Conservation (phyloP, 176 grass and related monocot genomes). For the Thinopyrum elongatum region DNA sequence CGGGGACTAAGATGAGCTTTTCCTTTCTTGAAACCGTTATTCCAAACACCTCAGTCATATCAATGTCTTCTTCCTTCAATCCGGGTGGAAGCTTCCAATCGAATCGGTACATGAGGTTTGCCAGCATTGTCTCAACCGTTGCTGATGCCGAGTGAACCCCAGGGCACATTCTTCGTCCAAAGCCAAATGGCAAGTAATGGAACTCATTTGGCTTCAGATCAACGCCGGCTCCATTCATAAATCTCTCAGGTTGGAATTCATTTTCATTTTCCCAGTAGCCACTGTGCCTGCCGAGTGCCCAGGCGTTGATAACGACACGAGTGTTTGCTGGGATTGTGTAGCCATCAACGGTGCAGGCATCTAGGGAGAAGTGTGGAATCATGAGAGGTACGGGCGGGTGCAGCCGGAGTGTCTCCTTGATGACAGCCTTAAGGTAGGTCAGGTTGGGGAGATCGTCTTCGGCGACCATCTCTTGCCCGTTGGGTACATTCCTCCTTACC, state of each 20-base stretch:
- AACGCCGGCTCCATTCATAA: background rate
- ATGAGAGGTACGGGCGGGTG: background rate
- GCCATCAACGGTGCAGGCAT: background rate
- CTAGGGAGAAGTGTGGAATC: background rate
- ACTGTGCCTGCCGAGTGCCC: background rate
- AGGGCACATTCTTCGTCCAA: background rate
- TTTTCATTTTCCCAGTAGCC: background rate
- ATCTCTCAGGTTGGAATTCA: background rate
- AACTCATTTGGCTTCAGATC: background rate
- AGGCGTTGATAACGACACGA: background rate
- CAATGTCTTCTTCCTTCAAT: background rate
- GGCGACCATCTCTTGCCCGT: background rate
- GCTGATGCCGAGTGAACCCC: background rate
- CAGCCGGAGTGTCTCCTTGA: no score
- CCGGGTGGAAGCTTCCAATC: background rate
- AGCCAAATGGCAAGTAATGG: background rate
- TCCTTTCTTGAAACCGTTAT: background rate
- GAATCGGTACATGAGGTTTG: background rate
- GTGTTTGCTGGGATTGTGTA: background rate
- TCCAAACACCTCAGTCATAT: background rate
- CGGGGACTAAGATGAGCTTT: background rate
- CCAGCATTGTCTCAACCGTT: background rate
- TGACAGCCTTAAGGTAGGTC: background rate
- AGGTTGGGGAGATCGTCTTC: background rate
- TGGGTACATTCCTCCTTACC: background rate